A percentile compares a stretch with the other conserved stretches of the same genome.
phyloP scores from a whole-genome alignment of 257 asterid genomes.

The Lycium ferocissimum region DNA sequence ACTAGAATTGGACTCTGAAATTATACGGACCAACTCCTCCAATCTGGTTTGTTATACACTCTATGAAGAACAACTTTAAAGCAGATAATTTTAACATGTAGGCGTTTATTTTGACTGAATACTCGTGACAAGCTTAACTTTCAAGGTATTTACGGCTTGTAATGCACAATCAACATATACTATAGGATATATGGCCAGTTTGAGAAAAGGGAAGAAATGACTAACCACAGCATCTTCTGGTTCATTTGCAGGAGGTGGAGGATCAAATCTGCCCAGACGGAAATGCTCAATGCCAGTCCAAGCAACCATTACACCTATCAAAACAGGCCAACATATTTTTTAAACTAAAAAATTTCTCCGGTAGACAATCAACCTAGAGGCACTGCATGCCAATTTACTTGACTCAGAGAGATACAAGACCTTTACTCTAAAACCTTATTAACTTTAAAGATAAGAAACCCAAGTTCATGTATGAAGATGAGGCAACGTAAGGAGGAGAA shows the following conservation, averaged over 20 bases:
- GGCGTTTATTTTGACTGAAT: not conserved
- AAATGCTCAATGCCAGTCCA: constrained; percentile 98
- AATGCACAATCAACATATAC: not conserved
- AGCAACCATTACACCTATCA: constrained; percentile 92
- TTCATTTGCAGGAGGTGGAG: constrained; percentile 91
- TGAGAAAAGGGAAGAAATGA: not conserved
- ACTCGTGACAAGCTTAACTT: not conserved
- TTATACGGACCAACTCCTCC: no score
- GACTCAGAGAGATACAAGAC: not conserved
- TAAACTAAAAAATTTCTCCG: not conserved
- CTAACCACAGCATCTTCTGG: constrained; percentile 84
- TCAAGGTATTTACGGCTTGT: not conserved
- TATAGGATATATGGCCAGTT: not conserved
- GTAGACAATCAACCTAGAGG: not conserved
- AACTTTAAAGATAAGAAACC: not conserved
- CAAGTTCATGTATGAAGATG: not conserved
- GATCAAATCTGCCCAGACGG: constrained; percentile 87
- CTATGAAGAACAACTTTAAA: not conserved
- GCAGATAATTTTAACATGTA: constrained; percentile 9
- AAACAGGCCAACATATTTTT: not conserved
- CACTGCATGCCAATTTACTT: not conserved
- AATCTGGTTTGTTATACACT: no score
- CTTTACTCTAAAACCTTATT: not conserved
- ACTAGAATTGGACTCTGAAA: no score
- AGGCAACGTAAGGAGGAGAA: not conserved